These are phyloP conservation scores for Yarrowia sp. DNA, from an alignment of 805 yeast species.

Conservation along the genomic window DNA sequence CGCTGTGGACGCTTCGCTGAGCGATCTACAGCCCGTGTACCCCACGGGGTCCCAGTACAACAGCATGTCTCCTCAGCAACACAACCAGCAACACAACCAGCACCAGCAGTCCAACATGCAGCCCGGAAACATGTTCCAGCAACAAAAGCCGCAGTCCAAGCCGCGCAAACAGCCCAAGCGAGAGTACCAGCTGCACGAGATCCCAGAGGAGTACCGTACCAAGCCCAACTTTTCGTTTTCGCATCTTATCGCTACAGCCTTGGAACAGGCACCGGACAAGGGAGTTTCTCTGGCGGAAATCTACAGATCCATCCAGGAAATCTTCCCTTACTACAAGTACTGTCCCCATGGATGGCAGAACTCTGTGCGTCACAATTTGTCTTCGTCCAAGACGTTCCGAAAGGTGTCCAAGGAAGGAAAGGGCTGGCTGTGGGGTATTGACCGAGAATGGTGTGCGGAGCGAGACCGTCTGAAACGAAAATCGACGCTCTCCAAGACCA, in stretches of 20 bases:
- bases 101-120: constrained; percentile 24
- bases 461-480: constrained; percentile 76
- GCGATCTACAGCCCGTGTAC: constrained; percentile 34
- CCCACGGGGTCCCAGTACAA: constrained; percentile 34
- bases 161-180: constrained; percentile 57
- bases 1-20: constrained; percentile 28
- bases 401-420: constrained; percentile 86
- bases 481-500: constrained; percentile 39
- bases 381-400: constrained; percentile 82
- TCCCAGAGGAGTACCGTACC: constrained; percentile 83
- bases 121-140: constrained; percentile 32
- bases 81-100: constrained; percentile 4
- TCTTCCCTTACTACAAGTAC: constrained; percentile 89
- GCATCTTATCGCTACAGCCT: constrained; percentile 77
- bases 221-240: constrained; percentile 87
- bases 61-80: constrained; percentile 7
- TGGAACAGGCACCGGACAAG: constrained; percentile 68
- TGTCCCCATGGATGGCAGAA: constrained; percentile 99
- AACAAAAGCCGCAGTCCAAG: constrained; percentile 40
- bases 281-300: constrained; percentile 88
- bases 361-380: constrained; percentile 87
- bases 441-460: constrained; percentile 82
- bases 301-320: constrained; percentile 81
- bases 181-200: constrained; percentile 77
- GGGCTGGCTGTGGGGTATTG: constrained; percentile 94